Percentiles rank a stretch among this genome's conserved stretches.
These are phyloP conservation scores for Tetrapisispora taiwanensis DNA, from an alignment of 805 yeast genomes.

Conservation along the genomic window DNA sequence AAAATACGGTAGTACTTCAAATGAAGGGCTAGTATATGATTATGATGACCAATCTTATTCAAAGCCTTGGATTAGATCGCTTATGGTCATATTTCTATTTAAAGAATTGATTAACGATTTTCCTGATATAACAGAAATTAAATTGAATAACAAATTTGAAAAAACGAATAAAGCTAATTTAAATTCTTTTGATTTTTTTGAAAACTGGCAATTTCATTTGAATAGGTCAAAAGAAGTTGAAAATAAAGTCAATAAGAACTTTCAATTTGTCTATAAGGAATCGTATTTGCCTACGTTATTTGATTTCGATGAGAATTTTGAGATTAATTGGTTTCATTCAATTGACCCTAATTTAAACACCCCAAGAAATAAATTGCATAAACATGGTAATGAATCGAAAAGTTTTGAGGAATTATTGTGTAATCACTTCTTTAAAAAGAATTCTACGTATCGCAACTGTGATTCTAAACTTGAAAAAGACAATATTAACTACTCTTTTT, in stretches of 20 bases:
- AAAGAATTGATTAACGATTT: not conserved
- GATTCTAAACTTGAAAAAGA: too few relatives aligned
- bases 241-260: too few relatives aligned
- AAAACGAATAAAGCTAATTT: not conserved
- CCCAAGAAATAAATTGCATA: not conserved
- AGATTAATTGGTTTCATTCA: not conserved
- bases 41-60: constrained; percentile 21
- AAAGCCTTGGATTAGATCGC: constrained; percentile 17
- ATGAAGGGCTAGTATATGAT: constrained; percentile 43
- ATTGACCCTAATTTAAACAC: not conserved
- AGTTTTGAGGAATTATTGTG: too few relatives aligned
- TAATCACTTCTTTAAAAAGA: not conserved
- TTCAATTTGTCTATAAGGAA: not conserved
- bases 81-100: not conserved
- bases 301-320: not conserved
- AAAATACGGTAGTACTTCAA: constrained; percentile 47
- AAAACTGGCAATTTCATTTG: too few relatives aligned
- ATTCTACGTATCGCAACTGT: not conserved
- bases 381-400: not conserved
- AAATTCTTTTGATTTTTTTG: too few relatives aligned
- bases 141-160: not conserved
- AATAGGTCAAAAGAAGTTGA: not conserved
- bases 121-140: not conserved
- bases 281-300: not conserved
- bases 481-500: constrained; percentile 38